Conservation (phyloP, 2,329 filamentous ascomycete species). For the Chaetothyriales sp. region DNA sequence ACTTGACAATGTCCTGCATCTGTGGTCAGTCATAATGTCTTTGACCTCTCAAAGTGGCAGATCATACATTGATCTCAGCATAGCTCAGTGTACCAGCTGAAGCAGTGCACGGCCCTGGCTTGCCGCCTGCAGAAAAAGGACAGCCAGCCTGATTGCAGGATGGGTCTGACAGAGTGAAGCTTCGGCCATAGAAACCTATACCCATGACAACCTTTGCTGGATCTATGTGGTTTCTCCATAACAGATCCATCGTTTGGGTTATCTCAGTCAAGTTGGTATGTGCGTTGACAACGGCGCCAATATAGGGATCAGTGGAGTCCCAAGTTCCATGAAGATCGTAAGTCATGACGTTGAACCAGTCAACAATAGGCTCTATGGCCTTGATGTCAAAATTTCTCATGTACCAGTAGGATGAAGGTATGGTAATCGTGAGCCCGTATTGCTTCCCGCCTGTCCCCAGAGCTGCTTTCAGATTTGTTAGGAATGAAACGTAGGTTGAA, state of each 20-base stretch:
- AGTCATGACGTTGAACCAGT: conserved; percentile 21
- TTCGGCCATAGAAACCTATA: neutral
- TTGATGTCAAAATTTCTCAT: conserved; percentile 8
- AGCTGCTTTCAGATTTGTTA: neutral
- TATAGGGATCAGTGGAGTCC: neutral
- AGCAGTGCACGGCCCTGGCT: neutral
- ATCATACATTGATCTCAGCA: neutral
- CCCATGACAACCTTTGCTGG: neutral
- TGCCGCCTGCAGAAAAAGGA: neutral
- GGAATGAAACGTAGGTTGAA: conserved; percentile 4
- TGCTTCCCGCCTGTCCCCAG: neutral
- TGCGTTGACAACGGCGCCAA: too few species aligned
- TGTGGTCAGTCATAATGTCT: too few species aligned
- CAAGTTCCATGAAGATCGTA: conserved; percentile 17
- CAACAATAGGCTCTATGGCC: conserved; percentile 6
- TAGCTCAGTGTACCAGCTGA: neutral
- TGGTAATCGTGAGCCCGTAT: neutral
- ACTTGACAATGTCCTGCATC: too few species aligned
- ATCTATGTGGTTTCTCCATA: neutral
- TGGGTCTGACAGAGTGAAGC: neutral
- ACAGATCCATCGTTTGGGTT: neutral
- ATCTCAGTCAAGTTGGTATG: neutral
- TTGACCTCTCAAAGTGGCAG: too few species aligned
- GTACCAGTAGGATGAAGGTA: neutral
- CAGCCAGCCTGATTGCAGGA: neutral